Percentiles rank a stretch among this genome's conserved stretches.
Evolutionary conservation across 2,329 filamentous ascomycete genomes (phyloP).

Genomic region (Gaeumannomyces sp.): DNA sequence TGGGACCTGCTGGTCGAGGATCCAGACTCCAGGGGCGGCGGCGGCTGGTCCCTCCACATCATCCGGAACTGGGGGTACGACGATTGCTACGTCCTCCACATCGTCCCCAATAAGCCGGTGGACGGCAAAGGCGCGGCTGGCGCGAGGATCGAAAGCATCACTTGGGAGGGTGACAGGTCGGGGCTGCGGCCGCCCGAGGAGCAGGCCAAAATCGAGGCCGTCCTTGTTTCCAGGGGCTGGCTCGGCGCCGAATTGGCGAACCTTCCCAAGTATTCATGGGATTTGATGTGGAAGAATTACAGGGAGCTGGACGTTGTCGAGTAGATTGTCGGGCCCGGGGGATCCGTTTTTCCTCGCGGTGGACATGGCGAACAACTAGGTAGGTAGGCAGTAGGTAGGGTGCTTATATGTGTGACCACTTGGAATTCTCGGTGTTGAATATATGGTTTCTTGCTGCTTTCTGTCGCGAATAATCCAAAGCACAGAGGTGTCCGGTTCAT

Average conservation of each 20-base stretch:
- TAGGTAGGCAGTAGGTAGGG: no score
- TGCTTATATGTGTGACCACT: no score
- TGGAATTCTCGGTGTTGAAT: no score
- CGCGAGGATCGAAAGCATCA: constrained; percentile 13
- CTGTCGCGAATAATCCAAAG: no score
- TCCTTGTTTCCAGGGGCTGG: constrained; percentile 16
- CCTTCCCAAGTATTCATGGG: constrained; percentile 17
- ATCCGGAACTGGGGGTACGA: constrained; percentile 16
- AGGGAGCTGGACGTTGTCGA: constrained; percentile 11
- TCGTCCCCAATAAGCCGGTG: background rate
- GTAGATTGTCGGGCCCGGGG: no score
- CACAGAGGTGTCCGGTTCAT: no score
- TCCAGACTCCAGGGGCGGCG: constrained; percentile 15
- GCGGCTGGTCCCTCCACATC: constrained; percentile 17
- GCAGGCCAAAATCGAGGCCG: constrained; percentile 19
- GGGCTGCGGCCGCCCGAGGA: constrained; percentile 16
- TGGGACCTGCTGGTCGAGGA: constrained; percentile 18
- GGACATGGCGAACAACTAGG: no score
- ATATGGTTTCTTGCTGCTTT: no score
- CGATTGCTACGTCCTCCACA: constrained; percentile 16
- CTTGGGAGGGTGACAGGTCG: constrained; percentile 17
- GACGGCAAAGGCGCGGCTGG: background rate
- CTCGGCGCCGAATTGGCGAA: constrained; percentile 17
- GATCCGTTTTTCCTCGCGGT: no score
- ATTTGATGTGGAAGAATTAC: constrained; percentile 15